Conservation (phyloP, 495 filamentous ascomycete species). For the Penicillium macrosclerotiorum region DNA sequence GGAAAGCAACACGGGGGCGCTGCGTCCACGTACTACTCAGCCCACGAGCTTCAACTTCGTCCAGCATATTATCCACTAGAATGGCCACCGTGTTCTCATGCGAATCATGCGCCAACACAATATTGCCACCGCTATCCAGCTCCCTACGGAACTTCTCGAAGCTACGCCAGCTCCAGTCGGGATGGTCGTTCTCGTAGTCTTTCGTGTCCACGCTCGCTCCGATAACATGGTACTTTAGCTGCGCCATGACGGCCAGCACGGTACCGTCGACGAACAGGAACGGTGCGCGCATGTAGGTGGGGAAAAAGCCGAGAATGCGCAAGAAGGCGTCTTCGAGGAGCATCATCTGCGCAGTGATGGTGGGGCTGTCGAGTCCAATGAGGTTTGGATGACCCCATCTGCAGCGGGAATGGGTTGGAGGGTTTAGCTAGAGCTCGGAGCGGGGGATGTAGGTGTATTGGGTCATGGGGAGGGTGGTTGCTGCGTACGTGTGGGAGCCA, state of each 20-base stretch:
- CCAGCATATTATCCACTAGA: slow-evolving; percentile 38
- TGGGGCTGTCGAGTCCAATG: slow-evolving; percentile 44
- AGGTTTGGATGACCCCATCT: slow-evolving; percentile 63
- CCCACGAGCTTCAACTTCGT: slow-evolving; percentile 28
- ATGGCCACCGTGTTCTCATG: slow-evolving; percentile 38
- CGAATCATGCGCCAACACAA: slow-evolving; percentile 48
- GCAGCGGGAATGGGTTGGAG: not conserved
- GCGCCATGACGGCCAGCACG: slow-evolving; percentile 29
- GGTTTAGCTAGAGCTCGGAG: too few species aligned
- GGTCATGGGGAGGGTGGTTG: not conserved
- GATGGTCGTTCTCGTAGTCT: slow-evolving; percentile 41
- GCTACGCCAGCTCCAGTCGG: slow-evolving; percentile 20
- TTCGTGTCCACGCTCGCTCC: slow-evolving; percentile 43
- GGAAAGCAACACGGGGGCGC: slow-evolving; percentile 16
- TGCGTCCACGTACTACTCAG: slow-evolving; percentile 31
- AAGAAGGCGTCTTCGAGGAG: slow-evolving; percentile 68
- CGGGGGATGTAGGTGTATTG: too few species aligned
- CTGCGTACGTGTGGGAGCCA: slow-evolving; percentile 66
- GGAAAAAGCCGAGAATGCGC: slow-evolving; percentile 67
- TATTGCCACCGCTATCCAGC: slow-evolving; percentile 29
- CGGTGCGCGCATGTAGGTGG: slow-evolving; percentile 65
- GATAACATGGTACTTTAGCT: slow-evolving; percentile 44
- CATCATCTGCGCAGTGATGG: slow-evolving; percentile 62
- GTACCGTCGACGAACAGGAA: slow-evolving; percentile 33
- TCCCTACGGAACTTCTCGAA: slow-evolving; percentile 30